Evolutionary conservation across 2,329 filamentous ascomycete genomes (phyloP).

Genomic region (Neonectria punicea): DNA sequence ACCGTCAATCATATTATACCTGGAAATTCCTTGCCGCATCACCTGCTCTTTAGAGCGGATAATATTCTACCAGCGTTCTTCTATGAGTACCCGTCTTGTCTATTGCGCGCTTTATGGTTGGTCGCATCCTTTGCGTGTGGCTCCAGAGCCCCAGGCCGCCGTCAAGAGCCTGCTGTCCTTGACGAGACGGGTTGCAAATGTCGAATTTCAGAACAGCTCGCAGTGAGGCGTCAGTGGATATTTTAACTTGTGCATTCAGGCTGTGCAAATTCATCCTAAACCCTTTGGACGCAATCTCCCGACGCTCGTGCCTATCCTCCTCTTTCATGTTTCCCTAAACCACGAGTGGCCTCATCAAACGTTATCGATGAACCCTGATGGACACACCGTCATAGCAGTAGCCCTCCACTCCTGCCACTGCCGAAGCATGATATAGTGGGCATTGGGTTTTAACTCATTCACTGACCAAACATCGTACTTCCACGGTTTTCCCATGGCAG

Average conservation of each 20-base stretch:
- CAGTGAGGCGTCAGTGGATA: too few species aligned
- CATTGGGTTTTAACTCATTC: slow-evolving; percentile 16
- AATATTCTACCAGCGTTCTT: not conserved
- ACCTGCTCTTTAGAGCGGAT: not conserved
- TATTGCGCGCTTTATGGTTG: not conserved
- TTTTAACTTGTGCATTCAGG: too few species aligned
- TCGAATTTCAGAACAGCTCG: too few species aligned
- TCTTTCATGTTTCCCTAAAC: not conserved
- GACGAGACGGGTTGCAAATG: too few species aligned
- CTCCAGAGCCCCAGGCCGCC: too few species aligned
- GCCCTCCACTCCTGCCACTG: slow-evolving; percentile 31
- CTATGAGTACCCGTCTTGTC: not conserved
- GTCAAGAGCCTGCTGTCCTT: too few species aligned
- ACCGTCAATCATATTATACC: not conserved
- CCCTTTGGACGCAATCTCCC: not conserved
- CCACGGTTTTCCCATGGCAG: slow-evolving; percentile 30
- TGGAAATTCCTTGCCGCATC: not conserved
- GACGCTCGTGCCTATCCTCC: too few species aligned
- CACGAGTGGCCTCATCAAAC: not conserved
- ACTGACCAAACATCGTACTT: slow-evolving; percentile 15
- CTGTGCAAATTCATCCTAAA: too few species aligned
- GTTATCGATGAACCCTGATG: slow-evolving; percentile 22
- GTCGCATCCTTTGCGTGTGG: not conserved
- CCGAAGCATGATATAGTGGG: slow-evolving; percentile 23
- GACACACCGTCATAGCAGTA: slow-evolving; percentile 21